Evolutionary conservation across 129 eudicot genomes (phyloP).

Genomic region (Flaveria trinervia): DNA sequence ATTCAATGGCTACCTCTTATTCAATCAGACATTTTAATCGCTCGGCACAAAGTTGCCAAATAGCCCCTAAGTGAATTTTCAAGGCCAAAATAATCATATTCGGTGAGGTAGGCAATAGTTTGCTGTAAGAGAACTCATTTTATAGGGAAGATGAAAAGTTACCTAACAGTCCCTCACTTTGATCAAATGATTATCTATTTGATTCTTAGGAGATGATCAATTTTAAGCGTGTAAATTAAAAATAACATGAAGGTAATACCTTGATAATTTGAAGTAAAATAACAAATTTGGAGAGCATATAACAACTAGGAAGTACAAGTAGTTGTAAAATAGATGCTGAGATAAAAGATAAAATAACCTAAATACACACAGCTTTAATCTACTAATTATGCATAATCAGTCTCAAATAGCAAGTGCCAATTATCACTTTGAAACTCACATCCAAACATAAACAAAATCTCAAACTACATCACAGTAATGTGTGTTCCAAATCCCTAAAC

Average conservation of each 20-base stretch:
- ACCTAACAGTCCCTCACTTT: background rate
- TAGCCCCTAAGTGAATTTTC: background rate
- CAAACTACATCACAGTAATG: background rate
- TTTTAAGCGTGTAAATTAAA: too few species aligned
- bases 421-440: too few species aligned
- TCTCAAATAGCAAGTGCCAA: background rate
- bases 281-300: background rate
- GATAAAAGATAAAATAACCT: background rate
- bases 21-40: too few species aligned
- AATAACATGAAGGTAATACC: too few species aligned
- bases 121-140: background rate
- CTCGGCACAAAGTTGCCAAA: too few species aligned
- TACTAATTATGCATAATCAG: background rate
- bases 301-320: too few species aligned
- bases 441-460: background rate
- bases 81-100: background rate
- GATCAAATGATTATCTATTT: constrained; percentile 8
- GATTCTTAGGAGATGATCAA: background rate
- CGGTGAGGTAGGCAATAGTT: background rate
- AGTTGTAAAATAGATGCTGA: background rate
- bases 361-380: background rate
- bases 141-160: background rate
- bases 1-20: too few species aligned
- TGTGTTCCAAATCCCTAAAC: background rate
- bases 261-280: too few species aligned